phyloP scores from a whole-genome alignment of 108 stramenopile genomes.

The Nitzschia inconspicua region DNA sequence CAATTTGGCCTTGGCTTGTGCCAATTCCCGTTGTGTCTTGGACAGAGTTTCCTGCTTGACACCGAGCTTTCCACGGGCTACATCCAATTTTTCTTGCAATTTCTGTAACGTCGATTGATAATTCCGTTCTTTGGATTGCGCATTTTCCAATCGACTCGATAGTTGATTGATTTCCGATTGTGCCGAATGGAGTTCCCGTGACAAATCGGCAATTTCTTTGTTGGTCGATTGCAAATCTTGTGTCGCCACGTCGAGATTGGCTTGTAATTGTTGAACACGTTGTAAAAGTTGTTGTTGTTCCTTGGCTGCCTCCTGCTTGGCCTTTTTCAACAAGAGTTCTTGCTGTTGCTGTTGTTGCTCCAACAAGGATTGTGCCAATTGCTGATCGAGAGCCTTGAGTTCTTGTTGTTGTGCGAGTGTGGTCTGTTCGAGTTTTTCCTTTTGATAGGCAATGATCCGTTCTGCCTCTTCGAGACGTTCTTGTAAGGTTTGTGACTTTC shows the following conservation, averaged over 20 bases:
- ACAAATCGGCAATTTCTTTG: background rate
- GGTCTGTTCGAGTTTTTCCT: background rate
- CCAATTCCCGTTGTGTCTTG: no score
- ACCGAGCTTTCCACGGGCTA: no score
- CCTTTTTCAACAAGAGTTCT: background rate
- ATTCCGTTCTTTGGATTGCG: background rate
- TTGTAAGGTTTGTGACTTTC: no score
- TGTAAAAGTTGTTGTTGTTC: background rate
- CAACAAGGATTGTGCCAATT: background rate
- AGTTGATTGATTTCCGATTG: no score
- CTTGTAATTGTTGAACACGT: background rate
- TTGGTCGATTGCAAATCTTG: background rate
- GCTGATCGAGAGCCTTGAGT: background rate
- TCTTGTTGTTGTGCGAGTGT: background rate
- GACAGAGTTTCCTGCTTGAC: no score
- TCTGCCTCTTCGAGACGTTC: no score
- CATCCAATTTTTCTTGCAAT: no score
- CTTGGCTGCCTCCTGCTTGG: background rate
- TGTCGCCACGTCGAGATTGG: background rate
- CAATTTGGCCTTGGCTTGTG: no score
- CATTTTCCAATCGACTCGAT: no score
- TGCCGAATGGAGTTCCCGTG: background rate
- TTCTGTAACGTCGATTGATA: no score
- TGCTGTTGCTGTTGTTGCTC: no score
- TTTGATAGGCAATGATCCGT: slow-evolving; percentile 6